Base-by-base conservation (phyloP, 805 yeast genomes). In the Lipomyces lipofer region DNA sequence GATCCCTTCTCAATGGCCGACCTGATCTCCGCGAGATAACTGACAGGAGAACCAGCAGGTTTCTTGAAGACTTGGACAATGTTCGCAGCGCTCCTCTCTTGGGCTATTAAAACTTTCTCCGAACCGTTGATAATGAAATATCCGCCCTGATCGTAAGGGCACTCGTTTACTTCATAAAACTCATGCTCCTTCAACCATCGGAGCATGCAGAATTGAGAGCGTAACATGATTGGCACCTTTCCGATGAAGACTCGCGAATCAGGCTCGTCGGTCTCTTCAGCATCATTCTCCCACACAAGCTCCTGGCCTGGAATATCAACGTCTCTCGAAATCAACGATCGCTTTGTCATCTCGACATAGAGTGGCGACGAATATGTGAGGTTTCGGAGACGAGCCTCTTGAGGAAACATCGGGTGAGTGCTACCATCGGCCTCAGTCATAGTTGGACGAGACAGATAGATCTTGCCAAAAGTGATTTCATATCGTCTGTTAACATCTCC, bases 71-170 rank as follows among this genome's bases (percentile, higher is more conserved):
- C 99, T 75, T 94, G 99, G 35, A 94, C 99, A 63, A 94, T 94
- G 69, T 94, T 94, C 46, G 99, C 99, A 12, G 99, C 98, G 56
- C 94, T 84, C 71, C 99, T 83, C 74, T 94, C 99, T 75, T 94
- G 99, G 29, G 99, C 99, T 76, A 94, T 94, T 67, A 94, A 78
- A 52, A 94, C 99, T 72, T 94, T 94, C 71, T 94, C 99, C 19
- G 97, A 89, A 66, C 99, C 99, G 75, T 94, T 94, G 69, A 94
- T 94, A 64, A 94, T 91, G 70, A 94, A 94, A 73, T 94, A 94
- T 59, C 99, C 99, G 72, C 99, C 99, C 95, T 94, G 95, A 78
- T 94, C 99, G 73, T 88, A 94, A 29, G 99, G 99, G 75, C 99
- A 94, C 74, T 94, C 99, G 73, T 94, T 91, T 69, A 94, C 81